Evolutionary conservation across 2,329 filamentous ascomycete species (phyloP).

Genomic region (Colletotrichum paranaense): DNA sequence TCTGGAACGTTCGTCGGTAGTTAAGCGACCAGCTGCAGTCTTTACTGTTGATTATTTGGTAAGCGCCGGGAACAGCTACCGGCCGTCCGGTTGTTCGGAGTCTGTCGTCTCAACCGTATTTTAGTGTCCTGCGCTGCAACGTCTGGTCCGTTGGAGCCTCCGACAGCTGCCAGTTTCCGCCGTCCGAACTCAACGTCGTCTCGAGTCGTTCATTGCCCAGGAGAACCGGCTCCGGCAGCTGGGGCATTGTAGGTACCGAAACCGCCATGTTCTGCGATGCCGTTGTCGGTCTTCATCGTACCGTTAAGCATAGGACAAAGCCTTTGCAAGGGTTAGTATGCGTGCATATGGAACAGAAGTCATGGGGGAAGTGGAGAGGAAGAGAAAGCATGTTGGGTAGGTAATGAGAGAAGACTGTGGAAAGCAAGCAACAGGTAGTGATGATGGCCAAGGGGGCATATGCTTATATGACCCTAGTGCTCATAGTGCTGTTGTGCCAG

Average conservation of each 20-base stretch:
- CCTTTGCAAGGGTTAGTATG: conserved; percentile 58
- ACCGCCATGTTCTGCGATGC: conserved; percentile 65
- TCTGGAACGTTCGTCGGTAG: conserved; percentile 33
- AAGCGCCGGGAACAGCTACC: conserved; percentile 21
- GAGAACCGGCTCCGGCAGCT: conserved; percentile 46
- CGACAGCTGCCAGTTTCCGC: conserved; percentile 10
- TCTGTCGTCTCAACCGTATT: conserved; percentile 26
- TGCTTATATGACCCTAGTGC: conserved; percentile 10
- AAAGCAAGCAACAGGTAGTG: conserved; percentile 40
- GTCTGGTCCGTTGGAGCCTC: not conserved
- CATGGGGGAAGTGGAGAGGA: not conserved
- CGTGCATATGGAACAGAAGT: conserved; percentile 13
- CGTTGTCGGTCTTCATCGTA: conserved; percentile 74
- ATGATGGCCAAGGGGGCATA: conserved; percentile 35
- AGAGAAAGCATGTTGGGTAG: not conserved
- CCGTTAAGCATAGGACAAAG: conserved; percentile 89
- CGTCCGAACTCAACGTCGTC: conserved; percentile 2
- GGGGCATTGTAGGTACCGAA: conserved; percentile 67
- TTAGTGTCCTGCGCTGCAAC: conserved; percentile 3
- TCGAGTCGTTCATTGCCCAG: conserved; percentile 33
- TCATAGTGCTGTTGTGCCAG: conserved; percentile 17
- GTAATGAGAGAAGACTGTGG: conserved; percentile 12
- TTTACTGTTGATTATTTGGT: conserved; percentile 1
- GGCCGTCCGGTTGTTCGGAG: conserved; percentile 14
- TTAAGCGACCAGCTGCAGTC: conserved; percentile 10